Base-by-base conservation (phyloP, 805 yeast genomes). In the Wickerhamomyces alni region DNA sequence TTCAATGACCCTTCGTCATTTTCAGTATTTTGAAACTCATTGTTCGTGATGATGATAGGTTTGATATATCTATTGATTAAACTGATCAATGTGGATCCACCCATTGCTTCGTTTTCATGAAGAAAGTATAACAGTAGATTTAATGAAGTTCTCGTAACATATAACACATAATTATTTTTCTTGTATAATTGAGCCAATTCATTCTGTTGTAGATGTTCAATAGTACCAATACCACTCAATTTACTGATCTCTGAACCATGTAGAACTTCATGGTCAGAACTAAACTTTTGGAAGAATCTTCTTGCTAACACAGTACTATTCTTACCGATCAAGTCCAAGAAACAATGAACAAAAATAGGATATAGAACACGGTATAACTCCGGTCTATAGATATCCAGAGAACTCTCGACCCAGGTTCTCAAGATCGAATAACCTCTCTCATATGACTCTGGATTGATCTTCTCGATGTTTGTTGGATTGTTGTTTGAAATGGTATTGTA, bases 301-400 rank as follows among this genome's bases (percentile, higher is more conserved):
- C 86, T 77, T 7, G 96, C 94, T 38, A 75, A 72, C 16, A 66
- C 59, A 7, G 75, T 62, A 49, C 70, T 72, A 42, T 77, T 74
- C 52, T 85, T 82, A 33, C 76, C 66, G 17, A 91, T 77, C 41
- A 93, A 70, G 51, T 87, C 91, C 45, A 93, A 67, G 57, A 77
- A 93, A 52, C 87, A 77, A 60, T 91, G 95, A 37, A 91, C 82
- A 62, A 89, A 93, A n/a, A 93, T 70, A 6, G 99, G 99, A 59
- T 85, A 93, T 50, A 91, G 65, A 32, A 91, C 74, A 47, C 93
- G 76, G 41, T 82, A 75, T 44, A 93, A 70, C 61, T 93, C 97
- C 15, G 94, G 88, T 61, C 77, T 83, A 62, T 93, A 93, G 63
- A 93, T 72, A 59, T 91, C 99, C 51, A 93, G 70, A 0, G 96